Evolutionary conservation across 2,329 filamentous ascomycete species (phyloP).

Genomic region (Lachnellula occidentalis): DNA sequence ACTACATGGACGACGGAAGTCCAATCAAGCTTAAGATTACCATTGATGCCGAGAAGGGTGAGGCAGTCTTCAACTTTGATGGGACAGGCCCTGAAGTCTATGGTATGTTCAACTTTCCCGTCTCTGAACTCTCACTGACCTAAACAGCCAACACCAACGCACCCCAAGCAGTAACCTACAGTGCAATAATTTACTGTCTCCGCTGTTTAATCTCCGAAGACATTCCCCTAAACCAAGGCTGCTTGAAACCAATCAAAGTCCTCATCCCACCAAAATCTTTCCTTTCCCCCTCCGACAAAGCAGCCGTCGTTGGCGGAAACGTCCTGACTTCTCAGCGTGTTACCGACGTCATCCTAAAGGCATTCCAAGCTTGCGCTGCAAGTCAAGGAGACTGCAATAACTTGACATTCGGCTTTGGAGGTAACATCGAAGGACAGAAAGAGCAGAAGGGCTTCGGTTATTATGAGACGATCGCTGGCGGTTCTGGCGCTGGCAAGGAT

Average conservation of each 20-base stretch:
- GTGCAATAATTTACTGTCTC: conserved; percentile 80
- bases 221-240: conserved; percentile 84
- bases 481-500: conserved; percentile 63
- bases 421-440: conserved; percentile 52
- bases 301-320: conserved; percentile 79
- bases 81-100: conserved; percentile 78
- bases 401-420: conserved; percentile 77
- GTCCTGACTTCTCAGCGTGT: conserved; percentile 76
- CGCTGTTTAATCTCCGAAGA: conserved; percentile 75
- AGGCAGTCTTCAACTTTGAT: conserved; percentile 72
- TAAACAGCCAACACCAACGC: conserved; percentile 66
- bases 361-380: conserved; percentile 74
- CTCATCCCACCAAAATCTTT: conserved; percentile 67
- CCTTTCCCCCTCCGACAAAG: conserved; percentile 67
- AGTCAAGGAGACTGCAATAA: conserved; percentile 80
- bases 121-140: conserved; percentile 3
- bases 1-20: conserved; percentile 84
- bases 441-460: conserved; percentile 77
- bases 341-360: conserved; percentile 76
- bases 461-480: conserved; percentile 80
- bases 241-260: conserved; percentile 70
- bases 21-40: conserved; percentile 70
- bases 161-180: conserved; percentile 75
- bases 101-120: conserved; percentile 37
- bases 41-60: conserved; percentile 68